Conservation (phyloP, 495 filamentous ascomycete genomes). For the Neurospora sp. region DNA sequence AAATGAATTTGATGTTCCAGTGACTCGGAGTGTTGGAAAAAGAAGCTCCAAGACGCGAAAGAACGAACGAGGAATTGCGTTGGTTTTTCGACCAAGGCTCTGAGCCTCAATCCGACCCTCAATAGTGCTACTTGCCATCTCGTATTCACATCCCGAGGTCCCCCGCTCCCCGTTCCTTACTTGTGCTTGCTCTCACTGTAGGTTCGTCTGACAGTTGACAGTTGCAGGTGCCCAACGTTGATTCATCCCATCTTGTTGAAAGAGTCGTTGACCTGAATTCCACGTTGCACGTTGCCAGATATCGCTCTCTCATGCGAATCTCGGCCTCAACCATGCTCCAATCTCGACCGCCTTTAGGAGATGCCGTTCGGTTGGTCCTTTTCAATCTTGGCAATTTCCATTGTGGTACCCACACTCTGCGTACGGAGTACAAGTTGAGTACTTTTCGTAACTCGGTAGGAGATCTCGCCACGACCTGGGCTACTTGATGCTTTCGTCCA, state of each 20-base stretch:
- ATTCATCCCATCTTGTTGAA: not conserved
- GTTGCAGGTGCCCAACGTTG: not conserved
- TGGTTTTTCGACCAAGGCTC: not conserved
- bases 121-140: not conserved
- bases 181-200: not conserved
- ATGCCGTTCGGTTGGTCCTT: not conserved
- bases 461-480: conserved; percentile 12
- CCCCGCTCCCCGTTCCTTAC: not conserved
- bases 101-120: not conserved
- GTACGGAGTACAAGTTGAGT: not conserved
- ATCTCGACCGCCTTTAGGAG: not conserved
- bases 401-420: not conserved
- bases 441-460: not conserved
- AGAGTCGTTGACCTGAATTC: not conserved
- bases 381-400: not conserved
- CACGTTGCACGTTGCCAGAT: not conserved
- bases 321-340: not conserved
- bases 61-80: not conserved
- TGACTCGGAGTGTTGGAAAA: not conserved
- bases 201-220: not conserved
- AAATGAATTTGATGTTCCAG: not conserved
- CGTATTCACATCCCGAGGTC: not conserved
- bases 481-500: conserved; percentile 5
- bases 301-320: not conserved
- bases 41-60: not conserved